Evolutionary conservation across 108 stramenopile genomes (phyloP).

Genomic region (Conticribra guillardii): DNA sequence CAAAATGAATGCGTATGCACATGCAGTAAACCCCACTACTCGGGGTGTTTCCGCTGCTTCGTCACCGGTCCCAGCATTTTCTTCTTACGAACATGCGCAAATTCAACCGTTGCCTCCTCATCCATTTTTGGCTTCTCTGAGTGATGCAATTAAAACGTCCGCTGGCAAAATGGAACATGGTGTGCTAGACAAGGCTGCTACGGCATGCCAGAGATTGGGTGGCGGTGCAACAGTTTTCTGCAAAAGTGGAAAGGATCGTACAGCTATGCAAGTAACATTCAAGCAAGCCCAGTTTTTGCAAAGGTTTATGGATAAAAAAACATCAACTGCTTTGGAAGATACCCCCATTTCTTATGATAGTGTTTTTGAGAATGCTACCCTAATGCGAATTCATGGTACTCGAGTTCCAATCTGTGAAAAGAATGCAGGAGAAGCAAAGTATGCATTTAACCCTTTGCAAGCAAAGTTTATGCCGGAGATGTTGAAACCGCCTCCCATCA

Average conservation of each 20-base stretch:
- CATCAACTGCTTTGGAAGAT: slow-evolving; percentile 20
- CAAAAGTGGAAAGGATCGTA: slow-evolving; percentile 94
- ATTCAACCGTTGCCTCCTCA: slow-evolving; percentile 58
- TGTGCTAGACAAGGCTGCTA: slow-evolving; percentile 84
- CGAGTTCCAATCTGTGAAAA: slow-evolving; percentile 90
- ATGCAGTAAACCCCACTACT: slow-evolving; percentile 58
- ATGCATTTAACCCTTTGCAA: slow-evolving; percentile 92
- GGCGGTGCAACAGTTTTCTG: slow-evolving; percentile 87
- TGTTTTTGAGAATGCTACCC: slow-evolving; percentile 49
- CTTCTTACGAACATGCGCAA: slow-evolving; percentile 32
- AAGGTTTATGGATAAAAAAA: slow-evolving; percentile 50
- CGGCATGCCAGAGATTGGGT: slow-evolving; percentile 69
- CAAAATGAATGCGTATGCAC: slow-evolving; percentile 88
- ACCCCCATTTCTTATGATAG: slow-evolving; percentile 34
- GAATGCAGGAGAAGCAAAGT: slow-evolving; percentile 90
- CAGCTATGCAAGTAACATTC: slow-evolving; percentile 93
- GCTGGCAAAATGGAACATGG: slow-evolving; percentile 87
- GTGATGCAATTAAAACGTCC: slow-evolving; percentile 71
- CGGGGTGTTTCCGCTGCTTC: slow-evolving; percentile 21
- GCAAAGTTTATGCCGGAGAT: slow-evolving; percentile 89
- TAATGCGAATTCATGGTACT: slow-evolving; percentile 88
- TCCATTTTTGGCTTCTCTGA: slow-evolving; percentile 60
- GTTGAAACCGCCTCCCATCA: slow-evolving; percentile 74
- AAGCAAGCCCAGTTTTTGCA: slow-evolving; percentile 83
- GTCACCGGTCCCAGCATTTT: slow-evolving; percentile 26